A percentile compares a stretch with the other conserved stretches of the same genome.
Evolutionary conservation across 805 yeast genomes (phyloP).

Genomic region (Clavispora santaluciae): DNA sequence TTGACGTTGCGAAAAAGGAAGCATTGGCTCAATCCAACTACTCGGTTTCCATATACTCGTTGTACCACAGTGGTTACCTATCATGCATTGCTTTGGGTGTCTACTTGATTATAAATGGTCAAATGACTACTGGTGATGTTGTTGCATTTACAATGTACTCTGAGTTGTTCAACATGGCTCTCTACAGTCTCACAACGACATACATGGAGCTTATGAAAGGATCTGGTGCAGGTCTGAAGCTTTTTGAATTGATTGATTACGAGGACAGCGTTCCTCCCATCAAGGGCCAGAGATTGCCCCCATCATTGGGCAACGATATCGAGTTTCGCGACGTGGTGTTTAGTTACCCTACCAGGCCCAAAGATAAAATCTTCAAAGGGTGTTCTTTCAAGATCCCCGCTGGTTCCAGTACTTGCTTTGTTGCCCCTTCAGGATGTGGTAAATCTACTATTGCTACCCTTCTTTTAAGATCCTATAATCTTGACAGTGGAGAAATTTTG

Average conservation of each 20-base stretch:
- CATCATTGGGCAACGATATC: conserved; percentile 24
- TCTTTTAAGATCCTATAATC: conserved; percentile 49
- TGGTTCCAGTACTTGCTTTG: conserved; percentile 38
- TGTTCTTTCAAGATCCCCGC: conserved; percentile 34
- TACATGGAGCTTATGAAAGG: conserved; percentile 46
- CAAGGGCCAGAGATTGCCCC: conserved; percentile 25
- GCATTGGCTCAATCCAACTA: conserved; percentile 43
- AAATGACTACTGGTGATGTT: conserved; percentile 45
- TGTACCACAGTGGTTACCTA: conserved; percentile 40
- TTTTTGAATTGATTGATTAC: conserved; percentile 39
- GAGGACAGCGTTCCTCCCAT: conserved; percentile 33
- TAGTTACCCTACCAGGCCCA: conserved; percentile 38
- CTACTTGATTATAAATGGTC: conserved; percentile 36
- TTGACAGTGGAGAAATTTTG: conserved; percentile 42
- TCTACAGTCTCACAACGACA: conserved; percentile 41
- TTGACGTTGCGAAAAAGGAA: conserved; percentile 39
- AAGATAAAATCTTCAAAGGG: conserved; percentile 32
- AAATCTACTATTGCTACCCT: conserved; percentile 55
- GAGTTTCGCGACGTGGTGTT: conserved; percentile 37
- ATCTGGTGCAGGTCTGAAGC: conserved; percentile 42
- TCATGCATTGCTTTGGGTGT: conserved; percentile 41
- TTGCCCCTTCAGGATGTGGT: conserved; percentile 61
- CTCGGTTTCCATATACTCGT: conserved; percentile 37
- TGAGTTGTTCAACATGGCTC: conserved; percentile 41
- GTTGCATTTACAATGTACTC: conserved; percentile 44